Evolutionary conservation across 2,329 filamentous ascomycete species (phyloP).

Genomic region (Microdochium bolleyi): DNA sequence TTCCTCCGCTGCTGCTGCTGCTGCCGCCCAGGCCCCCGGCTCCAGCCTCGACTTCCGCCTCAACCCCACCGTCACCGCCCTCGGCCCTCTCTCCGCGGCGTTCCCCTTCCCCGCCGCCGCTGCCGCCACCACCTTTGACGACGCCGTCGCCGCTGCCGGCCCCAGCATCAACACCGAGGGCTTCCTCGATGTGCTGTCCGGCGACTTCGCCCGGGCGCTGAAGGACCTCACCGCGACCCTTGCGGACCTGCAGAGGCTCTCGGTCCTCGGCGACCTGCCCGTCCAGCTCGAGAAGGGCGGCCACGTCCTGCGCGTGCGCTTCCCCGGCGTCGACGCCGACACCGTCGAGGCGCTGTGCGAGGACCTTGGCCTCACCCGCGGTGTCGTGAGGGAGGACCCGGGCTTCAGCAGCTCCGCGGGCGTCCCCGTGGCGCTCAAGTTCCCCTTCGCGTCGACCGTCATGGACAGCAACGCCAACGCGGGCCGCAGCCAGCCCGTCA

Average conservation of each 20-base stretch:
- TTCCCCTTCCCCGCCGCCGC: slow-evolving; percentile 38
- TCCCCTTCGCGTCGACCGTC: slow-evolving; percentile 69
- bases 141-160: no score
- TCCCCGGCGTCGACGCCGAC: slow-evolving; percentile 80
- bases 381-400: slow-evolving; percentile 67
- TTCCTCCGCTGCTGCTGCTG: slow-evolving; percentile 23
- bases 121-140: slow-evolving; percentile 29
- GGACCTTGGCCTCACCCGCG: slow-evolving; percentile 77
- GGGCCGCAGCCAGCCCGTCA: background rate
- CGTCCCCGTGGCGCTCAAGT: slow-evolving; percentile 67
- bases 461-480: slow-evolving; percentile 7
- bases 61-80: slow-evolving; percentile 81
- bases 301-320: slow-evolving; percentile 69
- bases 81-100: slow-evolving; percentile 60
- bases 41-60: slow-evolving; percentile 84
- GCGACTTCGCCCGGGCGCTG: slow-evolving; percentile 80
- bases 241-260: slow-evolving; percentile 72
- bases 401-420: slow-evolving; percentile 63
- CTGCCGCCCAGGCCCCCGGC: slow-evolving; percentile 51
- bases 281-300: slow-evolving; percentile 66
- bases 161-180: slow-evolving; percentile 73
- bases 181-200: slow-evolving; percentile 75
- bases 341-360: slow-evolving; percentile 78
- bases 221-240: slow-evolving; percentile 75
- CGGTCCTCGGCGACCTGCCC: slow-evolving; percentile 74